Evolutionary conservation across 139 green algal species (phyloP).

Genomic region (Tetraselmis chui): DNA sequence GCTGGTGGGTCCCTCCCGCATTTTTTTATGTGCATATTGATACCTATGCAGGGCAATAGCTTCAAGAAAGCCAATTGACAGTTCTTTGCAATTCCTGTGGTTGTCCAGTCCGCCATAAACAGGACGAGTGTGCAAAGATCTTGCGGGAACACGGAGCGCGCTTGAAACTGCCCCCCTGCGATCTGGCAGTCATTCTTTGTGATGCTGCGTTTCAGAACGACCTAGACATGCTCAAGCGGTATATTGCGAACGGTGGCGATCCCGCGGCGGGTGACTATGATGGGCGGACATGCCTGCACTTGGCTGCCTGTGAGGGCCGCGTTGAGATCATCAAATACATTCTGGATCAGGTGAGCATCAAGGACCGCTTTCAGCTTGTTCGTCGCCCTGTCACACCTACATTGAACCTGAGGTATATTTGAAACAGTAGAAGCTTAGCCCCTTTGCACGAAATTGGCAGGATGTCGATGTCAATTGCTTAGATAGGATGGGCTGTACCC

Average conservation of each 20-base stretch:
- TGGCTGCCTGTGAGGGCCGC: slow-evolving; percentile 32
- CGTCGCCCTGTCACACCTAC: too few relatives aligned
- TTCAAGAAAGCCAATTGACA: too few relatives aligned
- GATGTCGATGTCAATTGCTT: too few relatives aligned
- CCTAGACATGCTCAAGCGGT: background rate
- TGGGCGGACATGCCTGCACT: slow-evolving; percentile 34
- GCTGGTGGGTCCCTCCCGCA: background rate
- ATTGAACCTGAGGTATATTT: too few relatives aligned
- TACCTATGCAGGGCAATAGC: too few relatives aligned
- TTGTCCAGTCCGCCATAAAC: background rate
- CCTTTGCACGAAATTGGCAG: too few relatives aligned
- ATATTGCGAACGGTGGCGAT: slow-evolving; percentile 12
- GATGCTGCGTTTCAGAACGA: background rate
- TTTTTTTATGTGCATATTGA: too few relatives aligned
- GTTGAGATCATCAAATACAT: slow-evolving; percentile 9
- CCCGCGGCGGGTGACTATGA: slow-evolving; percentile 37
- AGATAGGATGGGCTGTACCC: background rate
- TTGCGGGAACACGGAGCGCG: background rate
- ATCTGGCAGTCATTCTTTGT: background rate
- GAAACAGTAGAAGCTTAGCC: too few relatives aligned
- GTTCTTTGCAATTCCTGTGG: too few relatives aligned
- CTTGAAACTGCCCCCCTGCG: background rate
- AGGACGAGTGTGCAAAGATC: background rate
- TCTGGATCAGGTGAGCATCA: slow-evolving; percentile 11
- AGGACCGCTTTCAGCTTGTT: too few relatives aligned